phyloP scores from a whole-genome alignment of 805 yeast genomes.

The Zygoascus ofunaensis region DNA sequence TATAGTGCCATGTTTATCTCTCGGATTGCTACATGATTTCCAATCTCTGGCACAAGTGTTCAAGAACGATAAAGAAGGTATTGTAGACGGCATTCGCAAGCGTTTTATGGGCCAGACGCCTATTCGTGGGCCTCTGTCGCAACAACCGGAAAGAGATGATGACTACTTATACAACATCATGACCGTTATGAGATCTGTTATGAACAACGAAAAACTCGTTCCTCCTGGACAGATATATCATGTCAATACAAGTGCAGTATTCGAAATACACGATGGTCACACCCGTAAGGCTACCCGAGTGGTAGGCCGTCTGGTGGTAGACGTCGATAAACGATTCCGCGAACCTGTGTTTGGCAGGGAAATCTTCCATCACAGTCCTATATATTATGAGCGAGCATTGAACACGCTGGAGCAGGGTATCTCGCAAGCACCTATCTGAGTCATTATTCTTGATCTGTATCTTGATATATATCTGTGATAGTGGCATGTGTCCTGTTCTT shows the following conservation, averaged over 20 bases:
- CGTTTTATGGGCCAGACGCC: slow-evolving; percentile 23
- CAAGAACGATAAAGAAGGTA: slow-evolving; percentile 19
- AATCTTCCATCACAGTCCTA: slow-evolving; percentile 28
- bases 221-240: slow-evolving; percentile 31
- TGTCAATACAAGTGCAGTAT: slow-evolving; percentile 22
- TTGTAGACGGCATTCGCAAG: slow-evolving; percentile 20
- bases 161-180: slow-evolving; percentile 23
- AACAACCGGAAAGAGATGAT: slow-evolving; percentile 18
- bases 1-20: slow-evolving; percentile 28
- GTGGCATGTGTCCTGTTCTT: too few relatives aligned
- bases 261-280: slow-evolving; percentile 21
- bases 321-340: slow-evolving; percentile 26
- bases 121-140: slow-evolving; percentile 15
- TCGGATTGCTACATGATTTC: slow-evolving; percentile 26
- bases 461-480: slow-evolving; percentile 61
- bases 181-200: slow-evolving; percentile 22
- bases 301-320: slow-evolving; percentile 22
- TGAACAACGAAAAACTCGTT: slow-evolving; percentile 27
- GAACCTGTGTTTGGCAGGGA: slow-evolving; percentile 28
- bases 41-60: slow-evolving; percentile 24
- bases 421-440: slow-evolving; percentile 13
- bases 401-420: slow-evolving; percentile 23
- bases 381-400: slow-evolving; percentile 27
- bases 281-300: slow-evolving; percentile 22
- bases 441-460: too few relatives aligned